These are phyloP conservation scores for Vitellaria paradoxa DNA, from an alignment of 179 eudicot genomes.

Conservation along the genomic window DNA sequence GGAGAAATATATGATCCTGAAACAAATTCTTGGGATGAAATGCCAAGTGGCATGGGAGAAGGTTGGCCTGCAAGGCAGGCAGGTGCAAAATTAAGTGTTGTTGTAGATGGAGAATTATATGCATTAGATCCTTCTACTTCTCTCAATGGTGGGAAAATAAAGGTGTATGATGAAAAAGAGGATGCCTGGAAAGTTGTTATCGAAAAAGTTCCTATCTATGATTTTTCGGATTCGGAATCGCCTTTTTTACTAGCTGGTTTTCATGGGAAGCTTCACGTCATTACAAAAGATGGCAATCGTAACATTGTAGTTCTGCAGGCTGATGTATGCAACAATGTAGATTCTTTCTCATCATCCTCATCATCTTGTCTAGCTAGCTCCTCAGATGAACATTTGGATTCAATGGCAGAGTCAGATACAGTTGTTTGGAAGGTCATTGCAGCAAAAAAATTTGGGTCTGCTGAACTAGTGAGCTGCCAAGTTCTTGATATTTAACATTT, in stretches of 20 bases:
- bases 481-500: conserved; percentile 42
- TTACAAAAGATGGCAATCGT: conserved; percentile 61
- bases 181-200: conserved; percentile 77
- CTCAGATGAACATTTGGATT: background rate
- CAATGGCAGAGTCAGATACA: conserved; percentile 21
- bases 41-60: conserved; percentile 99
- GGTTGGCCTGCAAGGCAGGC: conserved; percentile 99
- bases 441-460: conserved; percentile 44
- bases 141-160: conserved; percentile 61
- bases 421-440: conserved; percentile 62
- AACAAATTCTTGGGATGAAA: conserved; percentile 75
- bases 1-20: conserved; percentile 96
- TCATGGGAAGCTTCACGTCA: conserved; percentile 73
- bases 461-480: conserved; percentile 78
- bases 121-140: conserved; percentile 81
- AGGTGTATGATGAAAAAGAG: conserved; percentile 63
- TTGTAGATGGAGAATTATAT: conserved; percentile 69
- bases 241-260: conserved; percentile 84
- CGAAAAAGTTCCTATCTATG: conserved; percentile 64
- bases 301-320: conserved; percentile 68
- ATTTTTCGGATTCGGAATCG: conserved; percentile 69
- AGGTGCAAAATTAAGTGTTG: conserved; percentile 79
- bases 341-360: conserved; percentile 20
- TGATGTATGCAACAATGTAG: conserved; percentile 21
- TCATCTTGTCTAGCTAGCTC: conserved; percentile 19